Percentiles rank a stretch among this genome's conserved stretches.
phyloP scores from a whole-genome alignment of 257 asterid genomes.

The Solanum rostratum region DNA sequence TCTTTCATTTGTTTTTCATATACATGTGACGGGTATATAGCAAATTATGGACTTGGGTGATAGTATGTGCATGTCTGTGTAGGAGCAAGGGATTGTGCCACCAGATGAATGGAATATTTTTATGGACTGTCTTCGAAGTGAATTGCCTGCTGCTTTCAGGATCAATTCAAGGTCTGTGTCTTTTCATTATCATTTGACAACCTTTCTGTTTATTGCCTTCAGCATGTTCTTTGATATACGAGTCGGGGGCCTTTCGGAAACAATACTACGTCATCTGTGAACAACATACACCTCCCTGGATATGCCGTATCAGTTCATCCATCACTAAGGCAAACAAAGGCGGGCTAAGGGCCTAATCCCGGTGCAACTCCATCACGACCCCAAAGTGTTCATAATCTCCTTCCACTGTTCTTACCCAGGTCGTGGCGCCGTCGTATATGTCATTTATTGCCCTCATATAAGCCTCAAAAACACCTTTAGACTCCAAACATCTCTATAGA shows the following conservation, averaged over 20 bases:
- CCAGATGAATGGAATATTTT: conserved; percentile 65
- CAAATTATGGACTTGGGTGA: neutral
- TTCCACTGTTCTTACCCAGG: too few species aligned
- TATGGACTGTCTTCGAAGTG: conserved; percentile 40
- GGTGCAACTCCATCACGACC: too few species aligned
- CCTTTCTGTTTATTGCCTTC: neutral
- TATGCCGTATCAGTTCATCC: too few species aligned
- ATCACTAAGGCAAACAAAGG: too few species aligned
- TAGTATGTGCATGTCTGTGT: neutral
- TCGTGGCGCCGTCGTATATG: too few species aligned
- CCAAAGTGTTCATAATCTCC: too few species aligned
- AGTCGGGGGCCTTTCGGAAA: neutral
- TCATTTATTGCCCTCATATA: too few species aligned
- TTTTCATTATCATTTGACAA: neutral
- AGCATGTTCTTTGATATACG: neutral
- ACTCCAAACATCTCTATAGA: too few species aligned
- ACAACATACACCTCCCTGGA: too few species aligned
- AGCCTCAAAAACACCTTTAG: too few species aligned
- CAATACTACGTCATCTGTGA: neutral
- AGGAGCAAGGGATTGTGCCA: conserved; percentile 62
- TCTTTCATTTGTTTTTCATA: neutral
- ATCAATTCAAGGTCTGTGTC: conserved; percentile 54
- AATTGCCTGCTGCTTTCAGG: conserved; percentile 83
- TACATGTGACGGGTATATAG: neutral
- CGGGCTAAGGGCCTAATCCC: too few species aligned